Conservation (phyloP, 2,329 filamentous ascomycete species). For the Ambrosiella beaveri region DNA sequence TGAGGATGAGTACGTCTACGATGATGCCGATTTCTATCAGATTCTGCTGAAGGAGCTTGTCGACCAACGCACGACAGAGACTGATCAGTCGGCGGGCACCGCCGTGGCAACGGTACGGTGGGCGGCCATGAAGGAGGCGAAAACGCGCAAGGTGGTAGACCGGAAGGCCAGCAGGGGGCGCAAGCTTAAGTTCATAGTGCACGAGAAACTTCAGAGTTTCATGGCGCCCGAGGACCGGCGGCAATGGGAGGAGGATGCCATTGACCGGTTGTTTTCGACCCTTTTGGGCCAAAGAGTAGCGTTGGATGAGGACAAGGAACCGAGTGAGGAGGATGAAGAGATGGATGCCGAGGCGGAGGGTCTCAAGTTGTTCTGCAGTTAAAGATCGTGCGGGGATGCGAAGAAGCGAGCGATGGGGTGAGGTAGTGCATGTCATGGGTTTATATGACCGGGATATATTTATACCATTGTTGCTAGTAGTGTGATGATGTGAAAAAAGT, state of each 20-base stretch:
- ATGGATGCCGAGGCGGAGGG: slow-evolving; percentile 36
- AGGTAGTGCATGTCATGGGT: background rate
- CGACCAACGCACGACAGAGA: slow-evolving; percentile 65
- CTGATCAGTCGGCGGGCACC: slow-evolving; percentile 33
- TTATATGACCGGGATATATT: slow-evolving; percentile 3
- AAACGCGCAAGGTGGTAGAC: slow-evolving; percentile 70
- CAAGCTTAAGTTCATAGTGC: slow-evolving; percentile 84
- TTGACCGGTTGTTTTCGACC: slow-evolving; percentile 60
- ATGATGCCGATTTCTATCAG: slow-evolving; percentile 92
- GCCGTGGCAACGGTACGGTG: slow-evolving; percentile 45
- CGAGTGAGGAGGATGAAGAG: slow-evolving; percentile 33
- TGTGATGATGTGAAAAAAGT: background rate
- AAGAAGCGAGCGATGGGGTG: background rate
- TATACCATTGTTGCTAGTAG: slow-evolving; percentile 7
- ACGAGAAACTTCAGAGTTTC: slow-evolving; percentile 95
- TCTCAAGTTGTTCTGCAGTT: slow-evolving; percentile 34
- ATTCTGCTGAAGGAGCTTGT: slow-evolving; percentile 82
- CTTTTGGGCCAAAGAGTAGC: slow-evolving; percentile 51
- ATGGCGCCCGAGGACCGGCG: slow-evolving; percentile 82
- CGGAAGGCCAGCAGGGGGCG: slow-evolving; percentile 89
- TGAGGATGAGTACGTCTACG: slow-evolving; percentile 54
- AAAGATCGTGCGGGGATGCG: slow-evolving; percentile 9
- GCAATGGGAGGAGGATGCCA: slow-evolving; percentile 62
- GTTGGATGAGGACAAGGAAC: slow-evolving; percentile 40
- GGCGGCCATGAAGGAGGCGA: slow-evolving; percentile 54